A percentile compares a stretch with the other conserved stretches of the same genome.
Evolutionary conservation across 345 rosid species (phyloP).

Genomic region (Ceriops decandra): DNA sequence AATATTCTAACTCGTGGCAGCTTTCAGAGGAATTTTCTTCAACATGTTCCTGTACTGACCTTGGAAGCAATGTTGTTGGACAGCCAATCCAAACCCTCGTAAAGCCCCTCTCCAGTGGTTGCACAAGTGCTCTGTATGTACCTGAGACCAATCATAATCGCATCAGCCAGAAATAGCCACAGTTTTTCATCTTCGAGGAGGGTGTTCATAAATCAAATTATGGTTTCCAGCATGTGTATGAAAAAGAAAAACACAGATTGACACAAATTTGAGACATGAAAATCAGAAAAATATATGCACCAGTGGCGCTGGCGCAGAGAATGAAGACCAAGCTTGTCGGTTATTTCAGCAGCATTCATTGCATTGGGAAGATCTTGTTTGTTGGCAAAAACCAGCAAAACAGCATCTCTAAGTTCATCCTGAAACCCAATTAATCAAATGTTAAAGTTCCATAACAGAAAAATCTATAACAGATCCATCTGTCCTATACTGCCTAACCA

Average conservation of each 20-base stretch:
- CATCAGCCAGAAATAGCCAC: neutral
- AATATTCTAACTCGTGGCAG: neutral
- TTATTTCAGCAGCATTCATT: conserved; percentile 91
- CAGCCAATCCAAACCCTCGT: conserved; percentile 96
- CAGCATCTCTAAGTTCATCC: conserved; percentile 93
- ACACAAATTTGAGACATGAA: neutral
- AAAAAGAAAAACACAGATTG: neutral
- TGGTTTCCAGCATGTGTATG: too few species aligned
- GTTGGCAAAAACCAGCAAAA: conserved; percentile 86
- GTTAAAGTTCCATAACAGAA: neutral
- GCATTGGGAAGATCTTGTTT: conserved; percentile 93
- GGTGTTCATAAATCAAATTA: neutral
- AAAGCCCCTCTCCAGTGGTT: conserved; percentile 92
- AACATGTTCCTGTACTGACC: conserved; percentile 30
- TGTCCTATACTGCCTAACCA: neutral
- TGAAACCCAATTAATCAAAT: conserved; percentile 18
- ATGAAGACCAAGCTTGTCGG: conserved; percentile 87
- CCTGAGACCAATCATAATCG: conserved; percentile 37
- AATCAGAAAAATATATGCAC: conserved; percentile 21
- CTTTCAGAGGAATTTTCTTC: neutral
- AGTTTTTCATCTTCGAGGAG: neutral
- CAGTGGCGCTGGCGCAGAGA: conserved; percentile 95
- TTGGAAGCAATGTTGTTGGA: conserved; percentile 92
- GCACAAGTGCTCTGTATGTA: conserved; percentile 98
- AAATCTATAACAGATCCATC: neutral